Evolutionary conservation across 306 rosid genomes (phyloP).

Genomic region (Parietaria judaica): DNA sequence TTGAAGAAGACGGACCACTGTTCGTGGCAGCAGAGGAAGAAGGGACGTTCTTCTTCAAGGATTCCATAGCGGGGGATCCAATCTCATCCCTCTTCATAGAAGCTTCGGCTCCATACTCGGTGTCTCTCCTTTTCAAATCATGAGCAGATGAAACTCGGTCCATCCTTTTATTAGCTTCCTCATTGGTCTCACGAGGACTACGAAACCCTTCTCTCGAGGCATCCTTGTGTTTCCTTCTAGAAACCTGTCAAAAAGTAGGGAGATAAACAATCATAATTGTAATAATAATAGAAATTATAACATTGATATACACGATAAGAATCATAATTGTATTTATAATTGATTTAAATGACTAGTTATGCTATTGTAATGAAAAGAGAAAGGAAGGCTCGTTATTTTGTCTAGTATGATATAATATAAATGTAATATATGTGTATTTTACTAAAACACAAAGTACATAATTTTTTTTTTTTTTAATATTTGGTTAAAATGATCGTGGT

Average conservation of each 20-base stretch:
- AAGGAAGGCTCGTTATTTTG: too few species aligned
- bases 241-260: constrained; percentile 31
- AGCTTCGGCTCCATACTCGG: constrained; percentile 35
- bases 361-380: too few species aligned
- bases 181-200: constrained; percentile 58
- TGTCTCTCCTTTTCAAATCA: constrained; percentile 63
- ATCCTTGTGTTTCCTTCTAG: constrained; percentile 75
- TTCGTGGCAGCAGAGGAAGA: constrained; percentile 49
- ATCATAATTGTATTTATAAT: too few species aligned
- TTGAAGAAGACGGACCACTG: constrained; percentile 57
- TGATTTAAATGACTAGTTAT: too few species aligned
- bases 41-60: constrained; percentile 38
- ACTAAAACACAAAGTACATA: neutral
- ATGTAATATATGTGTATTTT: too few species aligned
- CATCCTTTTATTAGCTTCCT: constrained; percentile 51
- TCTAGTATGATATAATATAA: too few species aligned
- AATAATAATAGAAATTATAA: too few species aligned
- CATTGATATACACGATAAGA: too few species aligned
- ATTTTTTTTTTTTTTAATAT: neutral
- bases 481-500: neutral
- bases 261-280: too few species aligned
- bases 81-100: constrained; percentile 52
- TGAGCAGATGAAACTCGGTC: constrained; percentile 48
- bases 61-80: constrained; percentile 41
- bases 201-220: constrained; percentile 56